Percentiles rank a stretch among this genome's conserved stretches.
Conservation (phyloP, 352 stramenopile species). For the Ophiocytium majus region DNA sequence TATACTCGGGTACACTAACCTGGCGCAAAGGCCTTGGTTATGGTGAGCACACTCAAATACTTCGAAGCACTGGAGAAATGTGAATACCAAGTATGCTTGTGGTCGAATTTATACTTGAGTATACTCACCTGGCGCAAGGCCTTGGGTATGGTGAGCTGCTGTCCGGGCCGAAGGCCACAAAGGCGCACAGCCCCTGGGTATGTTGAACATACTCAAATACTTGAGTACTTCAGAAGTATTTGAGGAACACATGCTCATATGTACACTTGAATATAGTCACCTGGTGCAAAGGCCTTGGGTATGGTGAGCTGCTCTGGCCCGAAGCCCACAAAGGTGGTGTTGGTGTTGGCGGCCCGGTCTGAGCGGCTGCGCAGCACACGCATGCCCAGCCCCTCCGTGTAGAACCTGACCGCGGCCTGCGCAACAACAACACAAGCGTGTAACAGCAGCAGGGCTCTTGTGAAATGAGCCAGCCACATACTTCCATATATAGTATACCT, state of each 20-base stretch:
- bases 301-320: conserved; percentile 46
- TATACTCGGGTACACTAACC: no score
- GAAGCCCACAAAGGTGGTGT: conserved; percentile 53
- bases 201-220: not conserved
- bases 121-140: not conserved
- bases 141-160: no score
- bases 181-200: not conserved
- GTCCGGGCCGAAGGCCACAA: no score
- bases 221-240: not conserved
- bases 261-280: not conserved
- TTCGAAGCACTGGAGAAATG: no score
- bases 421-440: not conserved
- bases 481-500: not conserved
- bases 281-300: conserved; percentile 39
- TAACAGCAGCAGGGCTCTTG: no score
- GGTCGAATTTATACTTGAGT: not conserved
- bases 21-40: no score
- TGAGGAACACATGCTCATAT: no score
- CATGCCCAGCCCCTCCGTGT: conserved; percentile 46
- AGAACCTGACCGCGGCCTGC: conserved; percentile 44
- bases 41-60: no score
- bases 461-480: no score
- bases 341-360: conserved; percentile 32
- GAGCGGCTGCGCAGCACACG: conserved; percentile 33
- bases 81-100: not conserved